phyloP scores from a whole-genome alignment of 1,284 basidiomycete genomes.

The Tilletia caries region DNA sequence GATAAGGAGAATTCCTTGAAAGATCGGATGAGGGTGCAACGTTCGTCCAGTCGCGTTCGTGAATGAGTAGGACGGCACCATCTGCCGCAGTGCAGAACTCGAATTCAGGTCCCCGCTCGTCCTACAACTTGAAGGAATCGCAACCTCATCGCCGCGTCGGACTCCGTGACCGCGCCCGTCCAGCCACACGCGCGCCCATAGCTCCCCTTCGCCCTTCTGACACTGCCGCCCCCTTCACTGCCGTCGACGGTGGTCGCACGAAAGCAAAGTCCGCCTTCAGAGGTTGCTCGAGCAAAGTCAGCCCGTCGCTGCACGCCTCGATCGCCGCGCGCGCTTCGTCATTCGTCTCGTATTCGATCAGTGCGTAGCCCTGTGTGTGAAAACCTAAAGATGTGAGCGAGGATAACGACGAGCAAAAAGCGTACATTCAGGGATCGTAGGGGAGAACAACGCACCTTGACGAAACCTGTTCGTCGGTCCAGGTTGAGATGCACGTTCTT shows the following conservation, averaged over 20 bases:
- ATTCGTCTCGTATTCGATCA: conserved; percentile 92
- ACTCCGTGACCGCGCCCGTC: conserved; percentile 5
- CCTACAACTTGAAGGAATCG: too few species aligned
- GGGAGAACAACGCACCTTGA: conserved; percentile 66
- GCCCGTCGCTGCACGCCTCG: conserved; percentile 73
- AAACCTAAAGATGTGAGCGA: not conserved
- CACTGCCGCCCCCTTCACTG: conserved; percentile 11
- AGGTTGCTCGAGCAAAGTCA: conserved; percentile 77
- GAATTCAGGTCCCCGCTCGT: too few species aligned
- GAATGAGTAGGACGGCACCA: too few species aligned
- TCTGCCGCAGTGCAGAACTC: too few species aligned
- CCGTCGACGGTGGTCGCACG: conserved; percentile 72
- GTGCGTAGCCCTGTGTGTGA: conserved; percentile 42
- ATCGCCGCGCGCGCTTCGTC: conserved; percentile 89
- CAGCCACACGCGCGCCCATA: not conserved
- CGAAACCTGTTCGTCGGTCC: conserved; percentile 94
- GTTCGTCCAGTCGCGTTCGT: too few species aligned
- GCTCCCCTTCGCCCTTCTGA: not conserved
- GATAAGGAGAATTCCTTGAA: too few species aligned
- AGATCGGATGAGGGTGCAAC: too few species aligned
- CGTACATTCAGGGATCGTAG: too few species aligned
- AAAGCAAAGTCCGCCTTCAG: conserved; percentile 94
- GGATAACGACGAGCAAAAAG: not conserved
- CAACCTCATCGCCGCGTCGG: conserved; percentile 9
- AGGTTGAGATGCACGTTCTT: conserved; percentile 95